Evolutionary conservation across 2,329 filamentous ascomycete genomes (phyloP).

Genomic region (Bipolaris bicolor): DNA sequence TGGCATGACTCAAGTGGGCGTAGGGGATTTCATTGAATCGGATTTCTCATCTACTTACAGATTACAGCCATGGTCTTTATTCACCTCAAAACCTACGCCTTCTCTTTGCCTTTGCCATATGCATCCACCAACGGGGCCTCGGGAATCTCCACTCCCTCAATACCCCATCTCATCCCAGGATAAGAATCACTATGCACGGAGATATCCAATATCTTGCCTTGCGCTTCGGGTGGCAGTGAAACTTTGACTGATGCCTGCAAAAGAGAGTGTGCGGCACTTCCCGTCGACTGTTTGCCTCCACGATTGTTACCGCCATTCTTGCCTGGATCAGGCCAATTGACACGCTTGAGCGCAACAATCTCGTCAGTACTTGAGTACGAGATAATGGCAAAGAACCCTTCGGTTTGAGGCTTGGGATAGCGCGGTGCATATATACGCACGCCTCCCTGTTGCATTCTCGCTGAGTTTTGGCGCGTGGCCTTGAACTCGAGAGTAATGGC

Average conservation of each 20-base stretch:
- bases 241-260: constrained; percentile 64
- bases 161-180: constrained; percentile 71
- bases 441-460: constrained; percentile 52
- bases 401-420: constrained; percentile 93
- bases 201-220: constrained; percentile 71
- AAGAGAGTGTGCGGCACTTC: constrained; percentile 37
- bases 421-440: constrained; percentile 82
- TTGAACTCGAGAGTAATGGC: constrained; percentile 67
- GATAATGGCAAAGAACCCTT: constrained; percentile 88
- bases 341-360: constrained; percentile 82
- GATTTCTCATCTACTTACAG: background rate
- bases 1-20: too few species aligned
- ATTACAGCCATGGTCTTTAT: background rate
- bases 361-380: constrained; percentile 72
- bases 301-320: constrained; percentile 10
- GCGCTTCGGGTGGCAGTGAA: constrained; percentile 62
- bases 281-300: constrained; percentile 16
- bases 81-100: background rate
- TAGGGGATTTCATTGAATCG: too few species aligned
- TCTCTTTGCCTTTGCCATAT: constrained; percentile 36
- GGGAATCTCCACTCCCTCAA: constrained; percentile 60
- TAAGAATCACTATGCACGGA: constrained; percentile 87
- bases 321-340: constrained; percentile 68
- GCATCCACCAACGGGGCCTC: constrained; percentile 43
- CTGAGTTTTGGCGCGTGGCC: constrained; percentile 70